phyloP scores from a whole-genome alignment of 2,329 filamentous ascomycete genomes.

The Fusarium compactum region DNA sequence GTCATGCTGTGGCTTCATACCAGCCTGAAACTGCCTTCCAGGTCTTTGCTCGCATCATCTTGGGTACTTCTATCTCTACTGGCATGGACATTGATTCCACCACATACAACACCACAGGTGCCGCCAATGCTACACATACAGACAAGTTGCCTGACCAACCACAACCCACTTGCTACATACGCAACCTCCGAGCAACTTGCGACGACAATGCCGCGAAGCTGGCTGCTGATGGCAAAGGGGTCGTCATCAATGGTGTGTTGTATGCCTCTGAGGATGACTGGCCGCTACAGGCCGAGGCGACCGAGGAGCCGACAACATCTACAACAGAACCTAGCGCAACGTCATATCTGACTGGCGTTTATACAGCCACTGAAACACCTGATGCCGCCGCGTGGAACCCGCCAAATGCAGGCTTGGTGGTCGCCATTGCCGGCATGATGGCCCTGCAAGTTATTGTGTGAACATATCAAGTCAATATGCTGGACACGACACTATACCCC shows the following conservation, averaged over 20 bases:
- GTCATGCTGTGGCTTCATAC: constrained; percentile 71
- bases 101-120: constrained; percentile 68
- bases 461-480: neutral
- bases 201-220: constrained; percentile 62
- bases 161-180: constrained; percentile 70
- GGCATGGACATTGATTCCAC: constrained; percentile 65
- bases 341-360: constrained; percentile 49
- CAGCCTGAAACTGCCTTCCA: constrained; percentile 71
- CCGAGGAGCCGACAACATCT: constrained; percentile 40
- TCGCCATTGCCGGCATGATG: constrained; percentile 31
- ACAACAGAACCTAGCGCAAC: constrained; percentile 37
- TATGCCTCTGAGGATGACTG: constrained; percentile 59
- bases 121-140: constrained; percentile 67
- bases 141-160: constrained; percentile 63
- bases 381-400: constrained; percentile 35
- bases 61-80: constrained; percentile 66
- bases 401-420: constrained; percentile 15
- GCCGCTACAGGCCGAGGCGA: constrained; percentile 51
- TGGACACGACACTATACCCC: neutral
- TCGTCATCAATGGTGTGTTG: constrained; percentile 71
- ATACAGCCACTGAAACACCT: constrained; percentile 53
- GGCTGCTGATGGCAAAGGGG: constrained; percentile 63
- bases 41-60: constrained; percentile 71
- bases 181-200: constrained; percentile 63
- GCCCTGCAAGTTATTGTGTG: constrained; percentile 5